Base-by-base conservation (phyloP, 495 filamentous ascomycete species). In the Lichina pygmaea region DNA sequence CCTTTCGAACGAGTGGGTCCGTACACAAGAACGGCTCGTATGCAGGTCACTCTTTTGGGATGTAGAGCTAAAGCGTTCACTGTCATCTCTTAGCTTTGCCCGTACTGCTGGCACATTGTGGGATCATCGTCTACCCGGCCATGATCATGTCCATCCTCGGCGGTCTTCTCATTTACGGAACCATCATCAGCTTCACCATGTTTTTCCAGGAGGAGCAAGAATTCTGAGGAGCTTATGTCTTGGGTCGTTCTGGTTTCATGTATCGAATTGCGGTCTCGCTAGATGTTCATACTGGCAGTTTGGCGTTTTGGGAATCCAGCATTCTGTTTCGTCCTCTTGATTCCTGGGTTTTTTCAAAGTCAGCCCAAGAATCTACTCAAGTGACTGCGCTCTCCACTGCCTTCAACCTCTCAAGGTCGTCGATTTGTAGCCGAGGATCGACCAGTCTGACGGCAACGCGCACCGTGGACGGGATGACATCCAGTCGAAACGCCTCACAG, bases 131-230 rank as follows among this genome's bases (percentile, higher is more conserved):
- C 44, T 56, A 77, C 38, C 70, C 80, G n/a, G 89, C 89, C 33
- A 93, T 93, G 81, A 62, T 80, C 58, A 95, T 99, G 89, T 86
- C 77, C 32, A 80, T 95, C 52, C 60, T 89, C 44, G 89, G 89
- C 16, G 89, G 89, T 40, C 60, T 93, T 38, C 59, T 99, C 58
- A 95, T 95, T 52, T 99, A 99, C 59, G 84, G 83, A 34, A 99
- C 89, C 11, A 93, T 99, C 56, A 89, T 95, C 57, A 84, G 75
- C 58, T 99, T 99, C 62, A 77, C 73, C 37, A 82, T 91, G 82
- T 95, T 95, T 64, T 99, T 99, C 69, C 76, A 84, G 58, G 84
- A 94, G 58, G 81, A 94, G 63, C 73, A 86, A 51, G 89, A 93
- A 52, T 97, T 81, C 48, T 64, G 16, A 44, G 13, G 11, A 8